A percentile compares a stretch with the other conserved stretches of the same genome.
Evolutionary conservation across 2,329 filamentous ascomycete species (phyloP).

Genomic region (Colletotrichum higginsianum): DNA sequence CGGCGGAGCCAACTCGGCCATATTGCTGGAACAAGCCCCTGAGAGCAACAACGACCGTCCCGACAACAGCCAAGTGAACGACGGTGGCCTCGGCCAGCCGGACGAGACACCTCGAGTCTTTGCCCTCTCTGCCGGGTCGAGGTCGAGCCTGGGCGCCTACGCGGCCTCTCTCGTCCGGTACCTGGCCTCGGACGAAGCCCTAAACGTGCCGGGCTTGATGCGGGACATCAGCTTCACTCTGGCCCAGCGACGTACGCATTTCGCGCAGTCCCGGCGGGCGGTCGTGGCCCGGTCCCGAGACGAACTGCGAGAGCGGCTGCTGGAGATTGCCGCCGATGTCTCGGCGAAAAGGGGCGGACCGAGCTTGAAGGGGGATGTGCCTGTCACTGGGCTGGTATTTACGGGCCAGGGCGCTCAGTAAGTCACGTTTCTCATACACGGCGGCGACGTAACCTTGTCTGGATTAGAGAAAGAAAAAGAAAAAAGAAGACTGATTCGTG

Average conservation of each 20-base stretch:
- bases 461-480: too few relatives aligned
- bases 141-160: constrained; percentile 43
- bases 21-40: constrained; percentile 40
- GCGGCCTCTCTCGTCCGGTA: constrained; percentile 45
- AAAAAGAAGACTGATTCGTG: too few relatives aligned
- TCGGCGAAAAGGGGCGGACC: background rate
- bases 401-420: constrained; percentile 55
- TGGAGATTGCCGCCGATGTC: constrained; percentile 2
- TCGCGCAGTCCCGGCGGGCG: constrained; percentile 42
- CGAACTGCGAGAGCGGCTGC: constrained; percentile 36
- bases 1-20: constrained; percentile 46
- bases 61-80: background rate
- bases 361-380: background rate
- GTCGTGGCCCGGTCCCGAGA: constrained; percentile 13
- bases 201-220: constrained; percentile 16
- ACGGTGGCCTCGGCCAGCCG: background rate
- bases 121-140: constrained; percentile 43
- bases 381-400: constrained; percentile 47
- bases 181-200: constrained; percentile 31
- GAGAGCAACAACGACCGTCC: background rate
- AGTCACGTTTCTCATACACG: constrained; percentile 44
- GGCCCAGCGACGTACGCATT: constrained; percentile 48
- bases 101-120: background rate
- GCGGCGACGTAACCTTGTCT: background rate
- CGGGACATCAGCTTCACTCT: constrained; percentile 48